These are phyloP conservation scores for Thermothelomyces thermophilus DNA, from an alignment of 2,329 filamentous ascomycete species.

Conservation along the genomic window DNA sequence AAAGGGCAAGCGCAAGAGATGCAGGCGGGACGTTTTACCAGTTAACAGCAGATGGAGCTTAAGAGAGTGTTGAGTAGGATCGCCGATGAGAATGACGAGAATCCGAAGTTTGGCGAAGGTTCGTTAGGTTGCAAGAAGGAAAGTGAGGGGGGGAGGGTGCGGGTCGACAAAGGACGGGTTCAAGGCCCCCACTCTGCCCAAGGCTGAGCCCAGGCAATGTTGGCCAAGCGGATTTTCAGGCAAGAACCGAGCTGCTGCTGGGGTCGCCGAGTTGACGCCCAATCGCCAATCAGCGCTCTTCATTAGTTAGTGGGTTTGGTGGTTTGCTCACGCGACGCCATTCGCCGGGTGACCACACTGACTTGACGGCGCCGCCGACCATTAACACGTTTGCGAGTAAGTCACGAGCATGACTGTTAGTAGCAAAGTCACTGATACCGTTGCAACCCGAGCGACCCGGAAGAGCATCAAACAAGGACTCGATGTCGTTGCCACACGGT, in stretches of 20 bases:
- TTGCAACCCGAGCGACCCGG: background rate
- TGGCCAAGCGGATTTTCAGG: constrained; percentile 21
- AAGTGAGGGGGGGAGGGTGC: constrained; percentile 20
- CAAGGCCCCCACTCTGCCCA: constrained; percentile 13
- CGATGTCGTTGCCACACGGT: background rate
- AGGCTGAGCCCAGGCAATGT: constrained; percentile 16
- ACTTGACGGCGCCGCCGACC: background rate
- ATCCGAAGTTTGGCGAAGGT: constrained; percentile 17
- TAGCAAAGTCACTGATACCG: background rate
- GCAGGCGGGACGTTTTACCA: too few species aligned
- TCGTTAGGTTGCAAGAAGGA: constrained; percentile 24
- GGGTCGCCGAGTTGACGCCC: constrained; percentile 16
- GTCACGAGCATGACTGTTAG: background rate
- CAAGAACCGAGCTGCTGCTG: constrained; percentile 13
- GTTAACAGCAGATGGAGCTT: constrained; percentile 6
- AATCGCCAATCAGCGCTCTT: constrained; percentile 11
- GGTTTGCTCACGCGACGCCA: constrained; percentile 16
- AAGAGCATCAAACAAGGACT: background rate
- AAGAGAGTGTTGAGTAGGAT: constrained; percentile 10
- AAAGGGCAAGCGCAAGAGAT: too few species aligned
- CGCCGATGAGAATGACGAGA: constrained; percentile 17
- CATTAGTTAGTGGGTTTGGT: background rate
- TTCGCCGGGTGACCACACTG: constrained; percentile 10
- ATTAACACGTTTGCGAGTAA: background rate
- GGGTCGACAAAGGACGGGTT: constrained; percentile 24